Conservation (phyloP, 2,329 filamentous ascomycete genomes). For the Phyllosticta capitalensis region DNA sequence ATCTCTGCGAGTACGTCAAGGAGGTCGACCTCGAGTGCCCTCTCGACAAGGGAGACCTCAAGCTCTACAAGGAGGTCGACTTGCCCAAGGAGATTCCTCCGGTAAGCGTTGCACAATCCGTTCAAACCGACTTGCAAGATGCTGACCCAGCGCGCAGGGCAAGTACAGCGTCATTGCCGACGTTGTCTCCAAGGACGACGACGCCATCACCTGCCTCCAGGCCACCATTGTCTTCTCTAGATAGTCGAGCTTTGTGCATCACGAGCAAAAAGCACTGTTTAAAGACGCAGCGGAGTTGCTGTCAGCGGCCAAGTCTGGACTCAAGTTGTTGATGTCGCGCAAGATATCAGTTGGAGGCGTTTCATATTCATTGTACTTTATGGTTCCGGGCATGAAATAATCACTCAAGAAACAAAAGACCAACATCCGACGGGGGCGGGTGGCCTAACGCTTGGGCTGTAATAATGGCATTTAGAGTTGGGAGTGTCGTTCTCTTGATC, state of each 20-base stretch:
- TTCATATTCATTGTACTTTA: not conserved
- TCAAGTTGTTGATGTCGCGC: not conserved
- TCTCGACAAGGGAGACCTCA: constrained; percentile 66
- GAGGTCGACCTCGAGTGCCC: constrained; percentile 88
- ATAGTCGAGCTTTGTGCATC: not conserved
- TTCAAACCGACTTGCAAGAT: not conserved
- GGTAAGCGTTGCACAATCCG: constrained; percentile 45
- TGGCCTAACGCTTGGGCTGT: not conserved
- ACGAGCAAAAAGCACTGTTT: not conserved
- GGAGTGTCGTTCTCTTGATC: not conserved
- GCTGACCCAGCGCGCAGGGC: constrained; percentile 48
- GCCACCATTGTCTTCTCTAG: constrained; percentile 57
- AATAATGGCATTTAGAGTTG: not conserved
- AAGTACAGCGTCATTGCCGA: constrained; percentile 85
- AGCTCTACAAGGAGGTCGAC: constrained; percentile 70
- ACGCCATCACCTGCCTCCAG: constrained; percentile 77
- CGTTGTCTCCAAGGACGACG: constrained; percentile 62
- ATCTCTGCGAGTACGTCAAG: constrained; percentile 80
- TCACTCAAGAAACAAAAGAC: not conserved
- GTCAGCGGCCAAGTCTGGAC: not conserved
- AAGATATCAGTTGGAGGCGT: not conserved
- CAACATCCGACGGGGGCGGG: not conserved
- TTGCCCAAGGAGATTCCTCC: constrained; percentile 81
- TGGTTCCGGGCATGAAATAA: not conserved
- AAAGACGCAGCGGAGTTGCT: not conserved